Base-by-base conservation (phyloP, 768 basidiomycete genomes). In the Boletus sp. region DNA sequence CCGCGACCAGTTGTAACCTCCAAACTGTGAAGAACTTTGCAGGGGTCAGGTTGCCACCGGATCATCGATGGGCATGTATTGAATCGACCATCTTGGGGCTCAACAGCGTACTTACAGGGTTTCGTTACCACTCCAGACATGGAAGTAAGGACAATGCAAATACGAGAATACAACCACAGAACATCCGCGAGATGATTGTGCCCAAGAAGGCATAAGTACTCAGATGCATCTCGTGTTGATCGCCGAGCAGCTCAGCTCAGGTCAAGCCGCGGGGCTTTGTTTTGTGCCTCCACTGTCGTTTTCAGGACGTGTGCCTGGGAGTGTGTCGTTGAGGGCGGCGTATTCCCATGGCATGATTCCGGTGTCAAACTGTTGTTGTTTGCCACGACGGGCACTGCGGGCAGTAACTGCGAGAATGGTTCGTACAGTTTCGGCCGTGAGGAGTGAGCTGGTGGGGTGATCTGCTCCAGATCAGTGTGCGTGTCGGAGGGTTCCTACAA, bases 321-420 rank as follows among this genome's bases (percentile, higher is more conserved):
- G 20, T 66, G 71, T 57, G 57, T 69, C 64, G 60, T 66, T 24
- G 74, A 71, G 24, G 85, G 84, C 36, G 84, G 80, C 48, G 74
- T 72, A 24, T 79, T 82, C n/a, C 84, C 85, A 67, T 86, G 78
- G 20, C 79, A 81, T 30, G 85, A 86, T 55, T 75, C 82, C 0
- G 85, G 85, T 17, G 85, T 86, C 64, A 81, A 72, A 47, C 78
- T 60, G 62, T 71, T 67, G 47, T 67, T 65, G 45, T 65, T 65
- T 72, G 76, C 55, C 65, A 68, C 47, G 62, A 55, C 37, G 61
- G 67, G 54, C 48, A 30, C 46, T 39, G 52, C 42, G 15, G 57
- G 68, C 32, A 68, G 54, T 29, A 73, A 48, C 52, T 78, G 76
- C 37, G 74, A 57, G 47, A 73, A 70, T 12, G 81, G 69, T 33